These are phyloP conservation scores for Brassica balearica DNA, from an alignment of 441 rosid genomes.

Conservation along the genomic window DNA sequence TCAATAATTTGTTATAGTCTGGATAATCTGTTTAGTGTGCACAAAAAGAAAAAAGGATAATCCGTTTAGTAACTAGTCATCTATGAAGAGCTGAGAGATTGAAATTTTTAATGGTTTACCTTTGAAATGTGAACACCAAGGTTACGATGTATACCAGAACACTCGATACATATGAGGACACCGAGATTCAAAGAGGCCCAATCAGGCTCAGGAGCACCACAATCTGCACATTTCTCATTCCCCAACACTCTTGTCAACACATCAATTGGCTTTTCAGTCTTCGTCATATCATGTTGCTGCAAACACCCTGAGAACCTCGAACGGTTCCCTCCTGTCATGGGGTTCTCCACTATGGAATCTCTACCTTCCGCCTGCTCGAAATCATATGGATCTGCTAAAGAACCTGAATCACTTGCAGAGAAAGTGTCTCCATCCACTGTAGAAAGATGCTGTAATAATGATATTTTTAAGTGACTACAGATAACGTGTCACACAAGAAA, in stretches of 20 bases:
- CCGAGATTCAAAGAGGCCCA: constrained; percentile 99
- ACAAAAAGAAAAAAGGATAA: too few relatives aligned
- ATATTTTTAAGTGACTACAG: constrained; percentile 18
- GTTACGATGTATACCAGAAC: constrained; percentile 98
- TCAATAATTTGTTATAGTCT: neutral
- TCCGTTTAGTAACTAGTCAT: too few relatives aligned
- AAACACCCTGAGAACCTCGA: constrained; percentile 58
- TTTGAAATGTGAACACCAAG: constrained; percentile 98
- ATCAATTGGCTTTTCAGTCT: constrained; percentile 83
- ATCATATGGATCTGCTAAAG: constrained; percentile 65
- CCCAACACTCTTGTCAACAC: constrained; percentile 78
- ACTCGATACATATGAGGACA: constrained; percentile 90
- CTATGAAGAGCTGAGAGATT: neutral
- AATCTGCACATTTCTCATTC: constrained; percentile 94
- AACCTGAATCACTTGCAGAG: constrained; percentile 71
- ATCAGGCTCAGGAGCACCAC: constrained; percentile 96
- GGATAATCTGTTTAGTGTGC: too few relatives aligned
- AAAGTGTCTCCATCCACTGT: constrained; percentile 58
- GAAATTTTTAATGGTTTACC: constrained; percentile 47
- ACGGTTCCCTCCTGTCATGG: constrained; percentile 57
- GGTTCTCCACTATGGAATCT: constrained; percentile 53
- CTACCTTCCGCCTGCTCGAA: constrained; percentile 62
- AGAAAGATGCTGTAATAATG: constrained; percentile 58
- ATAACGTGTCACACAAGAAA: constrained; percentile 27
- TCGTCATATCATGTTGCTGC: constrained; percentile 57